These are phyloP conservation scores for Hyparrhenia diplandra DNA, from an alignment of 176 grass and related monocot species.

Conservation along the genomic window DNA sequence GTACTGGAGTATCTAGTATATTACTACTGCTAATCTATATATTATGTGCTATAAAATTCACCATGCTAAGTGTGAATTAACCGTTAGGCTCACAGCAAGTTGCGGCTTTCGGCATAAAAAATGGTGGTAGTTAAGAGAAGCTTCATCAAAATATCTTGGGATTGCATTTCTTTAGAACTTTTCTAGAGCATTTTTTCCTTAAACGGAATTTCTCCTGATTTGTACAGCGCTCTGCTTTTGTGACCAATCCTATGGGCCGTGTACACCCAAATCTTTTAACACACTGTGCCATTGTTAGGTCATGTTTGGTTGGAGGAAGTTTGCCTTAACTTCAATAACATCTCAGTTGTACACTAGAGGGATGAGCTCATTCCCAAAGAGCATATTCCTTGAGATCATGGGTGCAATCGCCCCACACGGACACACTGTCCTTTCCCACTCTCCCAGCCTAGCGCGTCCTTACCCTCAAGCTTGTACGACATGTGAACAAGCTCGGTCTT, in stretches of 20 bases:
- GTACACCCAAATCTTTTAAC: not conserved
- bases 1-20: not conserved
- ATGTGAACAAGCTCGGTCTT: too few species aligned
- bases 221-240: not conserved
- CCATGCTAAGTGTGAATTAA: conserved; percentile 24
- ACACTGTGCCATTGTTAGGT: not conserved
- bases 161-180: not conserved
- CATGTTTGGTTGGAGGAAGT: too few species aligned
- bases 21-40: not conserved
- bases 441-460: not conserved
- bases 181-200: not conserved
- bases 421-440: not conserved
- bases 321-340: not conserved
- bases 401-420: not conserved
- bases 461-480: not conserved
- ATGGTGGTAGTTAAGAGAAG: conserved; percentile 32
- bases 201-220: not conserved
- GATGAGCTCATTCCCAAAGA: not conserved
- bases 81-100: not conserved
- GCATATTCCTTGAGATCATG: not conserved
- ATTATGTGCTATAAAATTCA: not conserved
- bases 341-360: not conserved
- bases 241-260: not conserved
- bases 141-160: conserved; percentile 37
- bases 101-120: not conserved